Conservation (phyloP, 2,329 filamentous ascomycete genomes). For the Ophiostoma perfectum region DNA sequence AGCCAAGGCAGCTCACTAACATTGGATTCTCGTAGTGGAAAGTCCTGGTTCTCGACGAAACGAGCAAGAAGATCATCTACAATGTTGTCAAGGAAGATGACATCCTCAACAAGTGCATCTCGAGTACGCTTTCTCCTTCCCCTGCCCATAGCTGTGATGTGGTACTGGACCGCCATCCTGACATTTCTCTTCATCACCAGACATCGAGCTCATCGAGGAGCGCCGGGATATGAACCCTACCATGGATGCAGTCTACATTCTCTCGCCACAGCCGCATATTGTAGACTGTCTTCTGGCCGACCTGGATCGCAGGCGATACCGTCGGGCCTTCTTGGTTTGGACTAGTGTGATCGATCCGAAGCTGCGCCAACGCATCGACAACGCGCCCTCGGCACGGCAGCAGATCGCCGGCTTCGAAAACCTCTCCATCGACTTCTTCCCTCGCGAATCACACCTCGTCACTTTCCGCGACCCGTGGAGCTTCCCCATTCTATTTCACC, state of each 20-base stretch:
- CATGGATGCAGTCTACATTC: constrained; percentile 91
- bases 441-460: constrained; percentile 82
- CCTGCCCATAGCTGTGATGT: no score
- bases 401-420: constrained; percentile 76
- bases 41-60: constrained; percentile 83
- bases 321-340: constrained; percentile 77
- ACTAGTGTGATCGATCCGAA: constrained; percentile 66
- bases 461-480: constrained; percentile 95
- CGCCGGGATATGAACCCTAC: constrained; percentile 74
- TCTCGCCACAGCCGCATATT: constrained; percentile 79
- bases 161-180: neutral
- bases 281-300: constrained; percentile 93
- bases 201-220: constrained; percentile 91
- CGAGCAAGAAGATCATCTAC: constrained; percentile 77
- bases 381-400: constrained; percentile 61
- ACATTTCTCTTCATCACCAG: constrained; percentile 41
- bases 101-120: constrained; percentile 93
- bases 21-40: constrained; percentile 67
- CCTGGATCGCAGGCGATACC: constrained; percentile 78
- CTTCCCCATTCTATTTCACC: constrained; percentile 88
- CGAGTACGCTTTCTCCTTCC: constrained; percentile 56
- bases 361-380: constrained; percentile 68
- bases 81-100: constrained; percentile 93
- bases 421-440: constrained; percentile 81
- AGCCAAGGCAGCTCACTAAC: constrained; percentile 7